Percentiles rank a stretch among this genome's conserved stretches.
Conservation (phyloP, 2,329 filamentous ascomycete genomes). For the Alternaria brassicicola region DNA sequence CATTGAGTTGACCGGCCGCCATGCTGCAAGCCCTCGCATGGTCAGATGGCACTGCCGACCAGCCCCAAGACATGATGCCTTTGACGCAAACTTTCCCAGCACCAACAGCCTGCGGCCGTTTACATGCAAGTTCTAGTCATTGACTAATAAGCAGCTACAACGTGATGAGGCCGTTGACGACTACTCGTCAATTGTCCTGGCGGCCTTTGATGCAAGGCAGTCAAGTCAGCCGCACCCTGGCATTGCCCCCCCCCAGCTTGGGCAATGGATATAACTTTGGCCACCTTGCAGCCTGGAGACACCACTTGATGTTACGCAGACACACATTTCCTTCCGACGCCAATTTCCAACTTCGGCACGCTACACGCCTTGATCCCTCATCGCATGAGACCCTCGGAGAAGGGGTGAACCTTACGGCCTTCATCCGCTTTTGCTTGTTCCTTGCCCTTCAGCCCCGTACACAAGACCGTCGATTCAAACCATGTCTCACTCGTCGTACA, state of each 20-base stretch:
- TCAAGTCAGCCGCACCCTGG: slow-evolving; percentile 22
- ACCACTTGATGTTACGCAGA: background rate
- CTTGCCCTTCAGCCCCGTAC: background rate
- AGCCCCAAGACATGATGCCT: slow-evolving; percentile 15
- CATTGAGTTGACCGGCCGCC: slow-evolving; percentile 22
- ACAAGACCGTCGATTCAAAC: background rate
- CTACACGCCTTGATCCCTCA: slow-evolving; percentile 1
- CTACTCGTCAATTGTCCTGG: slow-evolving; percentile 28
- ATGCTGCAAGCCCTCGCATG: slow-evolving; percentile 17
- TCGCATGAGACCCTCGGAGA: slow-evolving; percentile 18
- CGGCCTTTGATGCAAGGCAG: slow-evolving; percentile 14
- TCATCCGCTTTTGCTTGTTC: background rate
- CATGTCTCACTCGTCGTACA: slow-evolving; percentile 28
- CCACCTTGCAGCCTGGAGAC: slow-evolving; percentile 15
- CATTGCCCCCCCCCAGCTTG: slow-evolving; percentile 15
- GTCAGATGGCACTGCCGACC: slow-evolving; percentile 27
- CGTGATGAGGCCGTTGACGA: slow-evolving; percentile 22
- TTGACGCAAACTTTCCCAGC: slow-evolving; percentile 12
- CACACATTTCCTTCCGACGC: slow-evolving; percentile 4
- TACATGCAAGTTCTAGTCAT: slow-evolving; percentile 16
- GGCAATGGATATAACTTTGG: slow-evolving; percentile 22
- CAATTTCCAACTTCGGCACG: slow-evolving; percentile 3
- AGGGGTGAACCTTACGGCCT: slow-evolving; percentile 11
- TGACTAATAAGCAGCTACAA: slow-evolving; percentile 24
- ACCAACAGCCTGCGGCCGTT: slow-evolving; percentile 20